These are phyloP conservation scores for Spongospora subterranea DNA, from an alignment of 208 protist genomes.

Conservation along the genomic window DNA sequence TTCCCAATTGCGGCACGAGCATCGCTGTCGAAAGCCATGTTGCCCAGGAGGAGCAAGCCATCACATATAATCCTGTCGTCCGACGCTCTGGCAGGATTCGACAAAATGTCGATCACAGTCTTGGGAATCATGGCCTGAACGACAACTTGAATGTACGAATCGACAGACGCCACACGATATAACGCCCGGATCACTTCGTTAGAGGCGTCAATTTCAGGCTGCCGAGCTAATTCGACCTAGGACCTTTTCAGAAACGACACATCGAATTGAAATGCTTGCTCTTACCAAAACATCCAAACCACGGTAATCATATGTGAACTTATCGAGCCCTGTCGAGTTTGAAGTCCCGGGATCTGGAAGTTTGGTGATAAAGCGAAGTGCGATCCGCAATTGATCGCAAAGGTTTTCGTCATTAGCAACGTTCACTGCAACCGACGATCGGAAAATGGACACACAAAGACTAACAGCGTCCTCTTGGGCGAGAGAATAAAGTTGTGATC, in stretches of 20 bases:
- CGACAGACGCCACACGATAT: neutral
- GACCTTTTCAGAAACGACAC: neutral
- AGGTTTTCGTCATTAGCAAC: neutral
- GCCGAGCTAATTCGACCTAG: neutral
- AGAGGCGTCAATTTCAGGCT: neutral
- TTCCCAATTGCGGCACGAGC: neutral
- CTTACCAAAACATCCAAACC: conserved; percentile 21
- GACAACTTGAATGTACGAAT: neutral
- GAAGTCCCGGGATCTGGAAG: neutral
- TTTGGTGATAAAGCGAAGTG: conserved; percentile 11
- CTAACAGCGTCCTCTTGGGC: neutral
- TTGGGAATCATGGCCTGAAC: conserved; percentile 15
- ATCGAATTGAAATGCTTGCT: neutral
- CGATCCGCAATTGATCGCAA: conserved; percentile 23
- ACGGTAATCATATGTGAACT: neutral
- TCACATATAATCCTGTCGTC: neutral
- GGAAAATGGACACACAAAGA: conserved; percentile 23
- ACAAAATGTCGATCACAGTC: neutral
- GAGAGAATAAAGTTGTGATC: neutral
- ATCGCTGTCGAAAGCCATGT: neutral
- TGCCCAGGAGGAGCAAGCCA: conserved; percentile 35
- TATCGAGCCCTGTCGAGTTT: neutral
- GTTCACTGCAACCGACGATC: neutral
- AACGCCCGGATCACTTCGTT: neutral
- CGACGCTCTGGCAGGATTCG: neutral